Conservation (phyloP, 768 basidiomycete genomes). For the Favolaschia claudopus region DNA sequence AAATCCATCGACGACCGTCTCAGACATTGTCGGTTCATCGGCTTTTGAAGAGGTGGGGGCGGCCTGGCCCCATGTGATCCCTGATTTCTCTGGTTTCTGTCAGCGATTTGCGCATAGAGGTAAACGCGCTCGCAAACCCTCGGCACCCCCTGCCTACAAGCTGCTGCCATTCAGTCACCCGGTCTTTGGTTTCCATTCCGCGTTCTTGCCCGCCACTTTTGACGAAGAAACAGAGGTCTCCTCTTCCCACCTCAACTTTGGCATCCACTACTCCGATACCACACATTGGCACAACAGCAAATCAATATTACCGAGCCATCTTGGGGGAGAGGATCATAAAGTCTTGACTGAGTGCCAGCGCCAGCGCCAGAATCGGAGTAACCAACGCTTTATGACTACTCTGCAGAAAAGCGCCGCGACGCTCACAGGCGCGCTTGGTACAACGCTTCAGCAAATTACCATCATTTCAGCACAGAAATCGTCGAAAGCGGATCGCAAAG, state of each 20-base stretch:
- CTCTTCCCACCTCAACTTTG: slow-evolving; percentile 46
- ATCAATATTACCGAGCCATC: slow-evolving; percentile 59
- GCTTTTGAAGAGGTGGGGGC: slow-evolving; percentile 18
- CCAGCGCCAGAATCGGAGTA: slow-evolving; percentile 43
- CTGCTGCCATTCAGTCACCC: slow-evolving; percentile 50
- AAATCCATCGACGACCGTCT: slow-evolving; percentile 32
- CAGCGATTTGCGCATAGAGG: background rate
- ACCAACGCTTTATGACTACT: slow-evolving; percentile 66
- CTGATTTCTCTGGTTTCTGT: slow-evolving; percentile 28
- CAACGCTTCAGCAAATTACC: slow-evolving; percentile 56
- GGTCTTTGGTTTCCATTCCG: slow-evolving; percentile 35
- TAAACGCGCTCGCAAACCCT: background rate
- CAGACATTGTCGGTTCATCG: slow-evolving; percentile 34
- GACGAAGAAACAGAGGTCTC: slow-evolving; percentile 18
- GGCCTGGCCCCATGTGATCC: slow-evolving; percentile 37
- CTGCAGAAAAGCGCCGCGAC: slow-evolving; percentile 68
- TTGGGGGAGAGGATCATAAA: slow-evolving; percentile 53
- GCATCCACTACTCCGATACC: slow-evolving; percentile 55
- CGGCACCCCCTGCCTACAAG: background rate
- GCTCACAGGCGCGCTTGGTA: slow-evolving; percentile 68
- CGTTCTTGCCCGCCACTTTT: slow-evolving; percentile 28
- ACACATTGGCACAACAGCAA: slow-evolving; percentile 68
- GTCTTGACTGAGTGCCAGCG: slow-evolving; percentile 44
- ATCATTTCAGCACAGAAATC: slow-evolving; percentile 48
- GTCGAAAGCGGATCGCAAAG: background rate